Evolutionary conservation across 257 asterid species (phyloP).

Genomic region (Nyctanthes arbortristis): DNA sequence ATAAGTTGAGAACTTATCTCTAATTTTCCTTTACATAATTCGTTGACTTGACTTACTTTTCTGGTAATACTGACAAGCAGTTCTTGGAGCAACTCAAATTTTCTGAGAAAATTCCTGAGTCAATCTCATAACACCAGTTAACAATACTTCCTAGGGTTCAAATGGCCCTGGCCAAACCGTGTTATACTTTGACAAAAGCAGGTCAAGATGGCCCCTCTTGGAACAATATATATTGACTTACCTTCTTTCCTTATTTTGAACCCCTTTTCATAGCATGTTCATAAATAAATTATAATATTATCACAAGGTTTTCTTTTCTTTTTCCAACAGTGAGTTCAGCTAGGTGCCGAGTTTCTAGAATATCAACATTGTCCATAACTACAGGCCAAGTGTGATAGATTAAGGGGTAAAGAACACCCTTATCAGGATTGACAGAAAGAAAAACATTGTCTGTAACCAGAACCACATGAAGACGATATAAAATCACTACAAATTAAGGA

Average conservation of each 20-base stretch:
- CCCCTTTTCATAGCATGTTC: background rate
- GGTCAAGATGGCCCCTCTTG: background rate
- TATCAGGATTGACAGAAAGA: too few species aligned
- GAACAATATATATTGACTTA: background rate
- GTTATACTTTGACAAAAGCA: background rate
- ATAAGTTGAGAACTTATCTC: background rate
- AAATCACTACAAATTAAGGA: background rate
- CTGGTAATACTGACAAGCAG: background rate
- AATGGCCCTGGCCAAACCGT: background rate
- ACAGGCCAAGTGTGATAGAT: too few species aligned
- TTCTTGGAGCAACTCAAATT: background rate
- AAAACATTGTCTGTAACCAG: too few species aligned
- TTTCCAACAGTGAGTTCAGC: background rate
- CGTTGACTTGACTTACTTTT: background rate
- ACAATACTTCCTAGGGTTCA: too few species aligned
- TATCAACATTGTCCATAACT: background rate
- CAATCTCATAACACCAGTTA: background rate
- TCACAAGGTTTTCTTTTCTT: background rate
- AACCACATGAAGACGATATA: background rate
- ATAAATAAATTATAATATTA: too few species aligned
- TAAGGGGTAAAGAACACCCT: too few species aligned
- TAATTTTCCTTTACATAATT: too few species aligned
- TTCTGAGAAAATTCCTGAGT: background rate
- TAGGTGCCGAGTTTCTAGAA: background rate
- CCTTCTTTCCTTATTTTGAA: background rate